Base-by-base conservation (phyloP, 306 rosid species). In the Cicer cuneatum region DNA sequence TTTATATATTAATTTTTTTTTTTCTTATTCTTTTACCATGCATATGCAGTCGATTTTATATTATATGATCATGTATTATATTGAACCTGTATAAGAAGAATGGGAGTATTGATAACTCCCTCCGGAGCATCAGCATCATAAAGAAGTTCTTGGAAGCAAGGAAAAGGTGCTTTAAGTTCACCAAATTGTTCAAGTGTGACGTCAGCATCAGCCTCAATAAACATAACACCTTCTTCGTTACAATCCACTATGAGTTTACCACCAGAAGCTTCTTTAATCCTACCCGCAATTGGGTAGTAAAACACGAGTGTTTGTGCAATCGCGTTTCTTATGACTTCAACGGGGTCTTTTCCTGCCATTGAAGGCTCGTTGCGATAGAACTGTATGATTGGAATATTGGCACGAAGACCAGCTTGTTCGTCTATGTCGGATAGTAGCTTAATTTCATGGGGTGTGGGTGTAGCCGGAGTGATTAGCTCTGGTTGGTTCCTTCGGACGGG, bases 101-200 rank as follows among this genome's bases (percentile, higher is more conserved):
- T 43, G 0, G 86, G 86, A 67, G 41, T 65, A 47, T 79, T 7
- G 9, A 78, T 66, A 3, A 82, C 72, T 47, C 78, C 89, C 9
- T 74, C 82, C 0, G 85, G 80, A 9, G 70, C 81, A 2, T 78
- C 85, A 69, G 80, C 83, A 57, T 69, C 70, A 41, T 18, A 79
- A 45, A 85, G 86, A 37, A 85, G 85, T 51, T 82, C 79, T 29
- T 80, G 81, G 47, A 76, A 71, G 76, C 80, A 82, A 45, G 89
- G 89, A 24, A 82, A 82, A 0, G 89, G 89, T 0, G 89, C 85
- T 14, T 57, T 62, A 73, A 80, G 40, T 4, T 65, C 43, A 0
- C 83, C 89, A 48, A 85, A 82, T 7, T 83, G 67, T 1, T 71
- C 42, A 15, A 85, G 63, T 1, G 73, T 63, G 0, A 74, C 72